A percentile compares a stretch with the other conserved stretches of the same genome.
Conservation (phyloP, 2,329 filamentous ascomycete species). For the Emergomyces orientalis region DNA sequence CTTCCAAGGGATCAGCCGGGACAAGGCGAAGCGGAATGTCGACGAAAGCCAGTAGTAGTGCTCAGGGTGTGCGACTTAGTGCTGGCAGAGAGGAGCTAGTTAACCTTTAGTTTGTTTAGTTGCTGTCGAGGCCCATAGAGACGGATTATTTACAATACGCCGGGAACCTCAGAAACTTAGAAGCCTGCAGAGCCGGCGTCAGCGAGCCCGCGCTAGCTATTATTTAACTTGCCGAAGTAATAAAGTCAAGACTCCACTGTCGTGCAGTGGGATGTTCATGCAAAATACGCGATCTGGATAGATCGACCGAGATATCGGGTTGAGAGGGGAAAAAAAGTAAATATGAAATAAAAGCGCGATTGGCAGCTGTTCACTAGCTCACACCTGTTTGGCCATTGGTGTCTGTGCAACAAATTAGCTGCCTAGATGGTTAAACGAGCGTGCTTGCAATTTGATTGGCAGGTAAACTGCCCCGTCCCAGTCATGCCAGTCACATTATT, state of each 20-base stretch:
- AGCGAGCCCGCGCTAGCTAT: neutral
- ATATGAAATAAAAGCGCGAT: neutral
- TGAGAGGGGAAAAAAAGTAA: neutral
- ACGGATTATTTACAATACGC: neutral
- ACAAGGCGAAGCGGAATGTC: neutral
- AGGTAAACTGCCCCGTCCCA: neutral
- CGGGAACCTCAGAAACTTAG: too few species aligned
- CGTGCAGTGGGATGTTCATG: neutral
- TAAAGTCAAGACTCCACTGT: neutral
- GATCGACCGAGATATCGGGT: slow-evolving; percentile 7
- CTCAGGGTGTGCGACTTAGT: neutral
- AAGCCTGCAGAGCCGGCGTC: neutral
- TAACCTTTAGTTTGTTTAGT: neutral
- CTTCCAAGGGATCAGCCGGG: neutral
- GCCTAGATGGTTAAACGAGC: neutral
- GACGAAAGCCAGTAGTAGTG: neutral
- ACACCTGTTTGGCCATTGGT: neutral
- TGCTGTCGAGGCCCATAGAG: neutral
- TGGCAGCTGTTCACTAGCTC: neutral
- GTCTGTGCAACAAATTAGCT: neutral
- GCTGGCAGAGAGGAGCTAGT: neutral
- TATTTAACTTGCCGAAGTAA: neutral
- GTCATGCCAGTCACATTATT: neutral
- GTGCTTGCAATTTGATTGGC: neutral
- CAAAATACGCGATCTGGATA: slow-evolving; percentile 7